Conservation (phyloP, 2,329 filamentous ascomycete genomes). For the Fusarium sp. region DNA sequence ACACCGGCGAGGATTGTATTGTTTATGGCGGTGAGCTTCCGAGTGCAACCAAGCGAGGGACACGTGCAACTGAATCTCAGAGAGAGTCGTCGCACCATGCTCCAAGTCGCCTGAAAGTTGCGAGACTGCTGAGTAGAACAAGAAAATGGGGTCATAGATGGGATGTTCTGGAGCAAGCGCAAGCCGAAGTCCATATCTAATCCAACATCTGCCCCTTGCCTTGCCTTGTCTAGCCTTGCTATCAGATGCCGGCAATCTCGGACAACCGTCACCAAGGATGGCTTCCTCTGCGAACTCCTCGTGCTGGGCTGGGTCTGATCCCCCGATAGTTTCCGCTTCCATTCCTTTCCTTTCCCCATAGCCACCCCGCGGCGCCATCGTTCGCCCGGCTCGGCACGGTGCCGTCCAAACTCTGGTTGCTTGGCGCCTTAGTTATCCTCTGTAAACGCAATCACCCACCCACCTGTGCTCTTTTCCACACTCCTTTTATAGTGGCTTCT, state of each 20-base stretch:
- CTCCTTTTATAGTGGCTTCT: constrained; percentile 54
- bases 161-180: not conserved
- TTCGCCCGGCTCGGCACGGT: constrained; percentile 18
- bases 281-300: not conserved
- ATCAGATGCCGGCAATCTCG: not conserved
- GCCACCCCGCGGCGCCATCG: constrained; percentile 10
- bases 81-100: not conserved
- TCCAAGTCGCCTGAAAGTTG: not conserved
- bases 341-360: constrained; percentile 5
- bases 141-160: not conserved
- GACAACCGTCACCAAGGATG: not conserved
- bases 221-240: not conserved
- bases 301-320: not conserved
- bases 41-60: not conserved
- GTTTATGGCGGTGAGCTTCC: not conserved
- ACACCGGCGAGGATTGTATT: not conserved
- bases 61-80: not conserved
- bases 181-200: not conserved
- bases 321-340: not conserved
- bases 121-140: not conserved
- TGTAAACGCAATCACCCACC: not conserved
- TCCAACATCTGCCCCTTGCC: not conserved
- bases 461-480: not conserved
- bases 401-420: not conserved
- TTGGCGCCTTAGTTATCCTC: constrained; percentile 3